Percentiles rank a stretch among this genome's conserved stretches.
Conservation (phyloP, 129 eudicot species). For the Centaurea solstitialis region DNA sequence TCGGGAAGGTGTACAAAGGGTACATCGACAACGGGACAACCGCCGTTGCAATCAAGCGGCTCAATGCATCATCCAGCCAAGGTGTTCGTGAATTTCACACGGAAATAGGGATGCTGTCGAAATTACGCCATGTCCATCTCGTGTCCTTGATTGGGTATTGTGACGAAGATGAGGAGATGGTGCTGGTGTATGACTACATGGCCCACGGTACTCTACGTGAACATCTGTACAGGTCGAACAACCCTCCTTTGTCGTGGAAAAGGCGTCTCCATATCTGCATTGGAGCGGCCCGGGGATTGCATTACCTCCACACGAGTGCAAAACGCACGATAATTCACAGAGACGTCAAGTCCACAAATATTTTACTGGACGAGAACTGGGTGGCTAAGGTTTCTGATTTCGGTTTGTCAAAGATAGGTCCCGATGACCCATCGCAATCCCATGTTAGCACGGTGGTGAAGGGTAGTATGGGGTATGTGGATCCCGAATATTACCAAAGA, state of each 20-base stretch:
- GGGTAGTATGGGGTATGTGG: constrained; percentile 58
- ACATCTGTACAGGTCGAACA: constrained; percentile 24
- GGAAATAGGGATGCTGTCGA: constrained; percentile 25
- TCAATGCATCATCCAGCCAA: constrained; percentile 35
- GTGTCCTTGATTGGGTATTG: constrained; percentile 40
- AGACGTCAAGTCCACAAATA: constrained; percentile 67
- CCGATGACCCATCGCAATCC: constrained; percentile 25
- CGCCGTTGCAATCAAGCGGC: constrained; percentile 42
- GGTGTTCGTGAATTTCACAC: constrained; percentile 39
- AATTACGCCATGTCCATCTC: constrained; percentile 33
- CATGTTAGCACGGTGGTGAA: constrained; percentile 63
- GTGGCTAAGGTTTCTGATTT: constrained; percentile 74
- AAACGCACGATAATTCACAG: constrained; percentile 59
- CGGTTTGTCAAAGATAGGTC: constrained; percentile 60
- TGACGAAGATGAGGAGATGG: constrained; percentile 26
- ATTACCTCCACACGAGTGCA: constrained; percentile 38
- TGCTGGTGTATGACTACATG: constrained; percentile 33
- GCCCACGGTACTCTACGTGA: constrained; percentile 27
- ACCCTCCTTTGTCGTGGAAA: constrained; percentile 33
- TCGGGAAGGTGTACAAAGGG: constrained; percentile 51
- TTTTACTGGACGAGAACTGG: constrained; percentile 57
- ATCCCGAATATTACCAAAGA: constrained; percentile 54
- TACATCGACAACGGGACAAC: constrained; percentile 15
- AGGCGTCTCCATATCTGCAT: constrained; percentile 46
- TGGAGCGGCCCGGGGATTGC: constrained; percentile 48